These are phyloP conservation scores for Sungouiella thailandica DNA, from an alignment of 805 yeast genomes.

Conservation along the genomic window DNA sequence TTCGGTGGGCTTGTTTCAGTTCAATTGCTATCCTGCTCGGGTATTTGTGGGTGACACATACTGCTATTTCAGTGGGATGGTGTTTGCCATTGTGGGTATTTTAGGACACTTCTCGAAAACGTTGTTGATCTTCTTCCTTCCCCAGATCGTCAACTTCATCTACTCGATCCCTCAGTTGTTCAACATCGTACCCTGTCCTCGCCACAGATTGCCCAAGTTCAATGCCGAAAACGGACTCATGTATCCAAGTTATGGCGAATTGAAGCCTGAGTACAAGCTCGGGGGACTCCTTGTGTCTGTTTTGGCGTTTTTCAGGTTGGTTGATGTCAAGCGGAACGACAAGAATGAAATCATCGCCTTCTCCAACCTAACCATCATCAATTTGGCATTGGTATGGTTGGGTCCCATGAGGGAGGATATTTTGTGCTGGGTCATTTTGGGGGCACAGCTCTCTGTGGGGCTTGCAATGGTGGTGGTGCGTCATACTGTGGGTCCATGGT, in stretches of 20 bases:
- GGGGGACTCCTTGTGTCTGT: constrained; percentile 31
- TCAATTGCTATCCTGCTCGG: constrained; percentile 85
- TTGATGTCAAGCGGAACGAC: constrained; percentile 30
- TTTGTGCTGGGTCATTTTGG: constrained; percentile 57
- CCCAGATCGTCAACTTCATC: constrained; percentile 85
- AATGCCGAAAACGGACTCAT: constrained; percentile 63
- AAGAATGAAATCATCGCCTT: constrained; percentile 35
- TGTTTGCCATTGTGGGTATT: constrained; percentile 94
- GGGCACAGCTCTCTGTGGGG: constrained; percentile 64
- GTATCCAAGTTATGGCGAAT: constrained; percentile 52
- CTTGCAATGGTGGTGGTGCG: constrained; percentile 61
- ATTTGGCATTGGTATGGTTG: constrained; percentile 73
- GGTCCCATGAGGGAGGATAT: constrained; percentile 89
- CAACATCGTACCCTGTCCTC: constrained; percentile 84
- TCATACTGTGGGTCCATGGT: constrained; percentile 78
- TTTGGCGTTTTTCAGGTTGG: constrained; percentile 46
- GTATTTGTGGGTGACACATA: constrained; percentile 98
- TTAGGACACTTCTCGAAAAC: constrained; percentile 96
- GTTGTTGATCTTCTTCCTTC: constrained; percentile 74
- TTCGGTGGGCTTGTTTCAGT: constrained; percentile 65
- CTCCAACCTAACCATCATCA: constrained; percentile 85
- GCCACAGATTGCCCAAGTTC: constrained; percentile 87
- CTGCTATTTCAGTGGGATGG: constrained; percentile 98
- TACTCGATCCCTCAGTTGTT: constrained; percentile 92
- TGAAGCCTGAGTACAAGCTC: constrained; percentile 23